Percentiles rank a stretch among this genome's conserved stretches.
These are phyloP conservation scores for Magnolia changhungtana DNA, from an alignment of 164 flowering plant genomes.

Conservation along the genomic window DNA sequence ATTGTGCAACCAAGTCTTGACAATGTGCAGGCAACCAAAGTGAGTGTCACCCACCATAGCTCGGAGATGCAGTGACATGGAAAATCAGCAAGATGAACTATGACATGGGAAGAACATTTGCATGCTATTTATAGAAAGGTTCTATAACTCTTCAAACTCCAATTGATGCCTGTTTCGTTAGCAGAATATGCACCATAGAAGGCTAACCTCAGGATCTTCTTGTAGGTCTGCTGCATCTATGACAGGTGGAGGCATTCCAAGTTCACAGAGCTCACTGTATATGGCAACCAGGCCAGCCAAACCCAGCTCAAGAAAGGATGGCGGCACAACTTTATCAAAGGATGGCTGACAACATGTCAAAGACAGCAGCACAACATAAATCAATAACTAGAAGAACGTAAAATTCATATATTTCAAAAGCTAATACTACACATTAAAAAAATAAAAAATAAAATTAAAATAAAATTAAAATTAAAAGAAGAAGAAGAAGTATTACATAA, in stretches of 20 bases:
- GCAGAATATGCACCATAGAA: not conserved
- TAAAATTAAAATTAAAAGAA: too few relatives aligned
- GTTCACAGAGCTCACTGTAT: constrained; percentile 66
- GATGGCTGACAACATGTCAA: constrained; percentile 59
- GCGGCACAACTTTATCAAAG: constrained; percentile 69
- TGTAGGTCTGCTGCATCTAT: constrained; percentile 79
- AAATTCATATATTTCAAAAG: not conserved
- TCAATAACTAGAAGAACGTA: not conserved
- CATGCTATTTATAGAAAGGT: not conserved
- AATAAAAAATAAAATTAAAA: too few relatives aligned
- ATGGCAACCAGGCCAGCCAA: constrained; percentile 59
- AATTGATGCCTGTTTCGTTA: not conserved
- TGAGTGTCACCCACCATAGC: not conserved
- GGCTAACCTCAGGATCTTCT: constrained; percentile 74
- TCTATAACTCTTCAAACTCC: not conserved
- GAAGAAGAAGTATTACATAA: not conserved
- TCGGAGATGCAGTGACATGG: not conserved
- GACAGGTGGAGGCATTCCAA: constrained; percentile 67
- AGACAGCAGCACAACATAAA: constrained; percentile 6
- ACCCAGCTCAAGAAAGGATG: constrained; percentile 77
- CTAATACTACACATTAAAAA: not conserved
- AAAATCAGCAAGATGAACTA: not conserved
- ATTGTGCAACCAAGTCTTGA: not conserved
- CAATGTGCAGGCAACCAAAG: not conserved
- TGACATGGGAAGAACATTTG: not conserved